These are phyloP conservation scores for Sanghuangporus weigelae DNA, from an alignment of 1,284 basidiomycete genomes.

Conservation along the genomic window DNA sequence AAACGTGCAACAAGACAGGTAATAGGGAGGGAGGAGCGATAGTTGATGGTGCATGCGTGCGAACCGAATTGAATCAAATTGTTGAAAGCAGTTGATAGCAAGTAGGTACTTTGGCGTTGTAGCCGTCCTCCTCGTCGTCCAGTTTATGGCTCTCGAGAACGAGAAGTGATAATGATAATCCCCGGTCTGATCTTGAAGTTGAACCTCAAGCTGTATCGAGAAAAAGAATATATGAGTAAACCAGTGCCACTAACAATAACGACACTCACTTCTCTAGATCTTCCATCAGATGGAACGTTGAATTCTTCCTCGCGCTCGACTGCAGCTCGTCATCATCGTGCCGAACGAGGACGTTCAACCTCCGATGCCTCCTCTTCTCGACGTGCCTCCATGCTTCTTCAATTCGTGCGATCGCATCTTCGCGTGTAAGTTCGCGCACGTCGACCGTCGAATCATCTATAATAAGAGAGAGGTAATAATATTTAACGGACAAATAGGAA, in stretches of 20 bases:
- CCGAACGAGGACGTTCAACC: conserved; percentile 10
- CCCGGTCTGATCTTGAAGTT: conserved; percentile 11
- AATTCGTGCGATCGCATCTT: conserved; percentile 7
- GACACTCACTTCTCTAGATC: conserved; percentile 12
- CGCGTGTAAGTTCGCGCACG: conserved; percentile 8
- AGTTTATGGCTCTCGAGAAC: conserved; percentile 1
- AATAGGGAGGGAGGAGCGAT: too few relatives aligned
- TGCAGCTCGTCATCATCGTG: conserved; percentile 9
- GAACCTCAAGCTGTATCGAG: conserved; percentile 1
- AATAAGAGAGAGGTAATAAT: background rate
- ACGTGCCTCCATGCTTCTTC: conserved; percentile 16
- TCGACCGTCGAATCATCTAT: conserved; percentile 12
- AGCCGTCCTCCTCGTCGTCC: too few relatives aligned
- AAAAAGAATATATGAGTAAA: background rate
- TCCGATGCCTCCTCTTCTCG: conserved; percentile 1
- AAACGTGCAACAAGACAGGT: too few relatives aligned
- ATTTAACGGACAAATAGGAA: background rate
- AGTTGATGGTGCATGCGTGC: too few relatives aligned
- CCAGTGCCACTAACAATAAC: background rate
- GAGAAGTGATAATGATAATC: conserved; percentile 12
- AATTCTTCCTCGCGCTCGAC: conserved; percentile 5
- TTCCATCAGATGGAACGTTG: conserved; percentile 14
- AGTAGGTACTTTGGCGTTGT: too few relatives aligned
- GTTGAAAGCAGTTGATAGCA: too few relatives aligned
- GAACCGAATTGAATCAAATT: too few relatives aligned